Evolutionary conservation across 495 filamentous ascomycete species (phyloP).

Genomic region (Talaromyces wortmannii): DNA sequence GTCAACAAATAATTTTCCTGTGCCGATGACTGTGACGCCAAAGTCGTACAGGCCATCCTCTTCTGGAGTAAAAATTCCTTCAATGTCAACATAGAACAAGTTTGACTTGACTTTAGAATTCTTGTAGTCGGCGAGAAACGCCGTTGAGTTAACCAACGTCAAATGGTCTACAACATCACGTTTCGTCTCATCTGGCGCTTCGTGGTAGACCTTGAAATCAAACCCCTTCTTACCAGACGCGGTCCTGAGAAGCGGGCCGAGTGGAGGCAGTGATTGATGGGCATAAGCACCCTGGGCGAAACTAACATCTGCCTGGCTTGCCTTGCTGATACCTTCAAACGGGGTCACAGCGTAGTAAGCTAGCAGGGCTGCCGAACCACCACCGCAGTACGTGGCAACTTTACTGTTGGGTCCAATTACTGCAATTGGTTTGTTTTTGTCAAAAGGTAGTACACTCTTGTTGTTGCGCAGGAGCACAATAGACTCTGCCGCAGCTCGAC

Average conservation of each 20-base stretch:
- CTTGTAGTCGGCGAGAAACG: slow-evolving; percentile 57
- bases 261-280: slow-evolving; percentile 52
- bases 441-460: slow-evolving; percentile 55
- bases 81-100: slow-evolving; percentile 56
- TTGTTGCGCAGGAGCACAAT: slow-evolving; percentile 79
- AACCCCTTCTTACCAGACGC: slow-evolving; percentile 43
- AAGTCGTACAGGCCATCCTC: slow-evolving; percentile 65
- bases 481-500: slow-evolving; percentile 61
- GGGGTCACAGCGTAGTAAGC: slow-evolving; percentile 73
- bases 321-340: slow-evolving; percentile 55
- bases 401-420: slow-evolving; percentile 80
- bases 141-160: slow-evolving; percentile 43
- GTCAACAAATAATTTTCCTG: slow-evolving; percentile 62
- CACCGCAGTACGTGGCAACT: slow-evolving; percentile 69
- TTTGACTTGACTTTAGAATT: slow-evolving; percentile 46
- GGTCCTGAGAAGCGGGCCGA: slow-evolving; percentile 44
- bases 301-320: slow-evolving; percentile 40
- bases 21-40: slow-evolving; percentile 69
- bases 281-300: slow-evolving; percentile 48
- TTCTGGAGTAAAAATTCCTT: slow-evolving; percentile 51
- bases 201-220: slow-evolving; percentile 52
- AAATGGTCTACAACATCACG: slow-evolving; percentile 49
- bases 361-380: slow-evolving; percentile 71
- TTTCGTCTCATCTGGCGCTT: slow-evolving; percentile 36
- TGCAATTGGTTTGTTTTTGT: slow-evolving; percentile 54